A percentile compares a stretch with the other conserved stretches of the same genome.
These are phyloP conservation scores for Apiospora rasikravindrae DNA, from an alignment of 2,329 filamentous ascomycete species.

Conservation along the genomic window DNA sequence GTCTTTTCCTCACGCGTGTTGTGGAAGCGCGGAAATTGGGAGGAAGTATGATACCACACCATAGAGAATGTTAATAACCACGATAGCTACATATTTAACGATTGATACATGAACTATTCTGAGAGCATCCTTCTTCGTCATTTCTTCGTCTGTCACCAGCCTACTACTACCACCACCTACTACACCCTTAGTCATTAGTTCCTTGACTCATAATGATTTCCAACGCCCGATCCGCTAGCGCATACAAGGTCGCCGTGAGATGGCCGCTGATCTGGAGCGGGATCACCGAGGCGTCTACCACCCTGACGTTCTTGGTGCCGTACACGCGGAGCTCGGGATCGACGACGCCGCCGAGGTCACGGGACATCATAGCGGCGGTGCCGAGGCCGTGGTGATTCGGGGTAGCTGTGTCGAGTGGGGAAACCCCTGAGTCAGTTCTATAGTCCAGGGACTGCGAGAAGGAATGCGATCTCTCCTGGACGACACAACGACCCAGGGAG, in stretches of 20 bases:
- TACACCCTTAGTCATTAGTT: background rate
- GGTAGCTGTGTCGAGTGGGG: slow-evolving; percentile 23
- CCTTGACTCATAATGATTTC: slow-evolving; percentile 32
- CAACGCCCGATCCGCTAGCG: slow-evolving; percentile 53
- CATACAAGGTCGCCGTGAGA: slow-evolving; percentile 58
- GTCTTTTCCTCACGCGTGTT: background rate
- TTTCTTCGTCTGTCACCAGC: background rate
- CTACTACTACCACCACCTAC: too few species aligned
- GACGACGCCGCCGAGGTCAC: slow-evolving; percentile 55
- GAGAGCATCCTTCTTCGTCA: background rate
- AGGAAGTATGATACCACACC: slow-evolving; percentile 20
- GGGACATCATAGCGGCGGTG: slow-evolving; percentile 56
- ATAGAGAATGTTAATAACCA: slow-evolving; percentile 15
- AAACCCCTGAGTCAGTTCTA: slow-evolving; percentile 21
- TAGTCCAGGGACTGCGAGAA: background rate
- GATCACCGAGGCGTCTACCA: slow-evolving; percentile 55
- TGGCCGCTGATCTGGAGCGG: slow-evolving; percentile 55
- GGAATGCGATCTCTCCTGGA: background rate
- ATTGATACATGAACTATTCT: background rate
- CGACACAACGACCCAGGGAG: too few species aligned
- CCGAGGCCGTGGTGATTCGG: slow-evolving; percentile 52
- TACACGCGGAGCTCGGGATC: slow-evolving; percentile 53
- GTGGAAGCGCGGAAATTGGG: slow-evolving; percentile 1
- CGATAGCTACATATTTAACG: background rate
- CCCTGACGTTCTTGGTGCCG: slow-evolving; percentile 53